Evolutionary conservation across 176 grass and related monocot genomes (phyloP).

Genomic region (Chrysopogon serrulatus): DNA sequence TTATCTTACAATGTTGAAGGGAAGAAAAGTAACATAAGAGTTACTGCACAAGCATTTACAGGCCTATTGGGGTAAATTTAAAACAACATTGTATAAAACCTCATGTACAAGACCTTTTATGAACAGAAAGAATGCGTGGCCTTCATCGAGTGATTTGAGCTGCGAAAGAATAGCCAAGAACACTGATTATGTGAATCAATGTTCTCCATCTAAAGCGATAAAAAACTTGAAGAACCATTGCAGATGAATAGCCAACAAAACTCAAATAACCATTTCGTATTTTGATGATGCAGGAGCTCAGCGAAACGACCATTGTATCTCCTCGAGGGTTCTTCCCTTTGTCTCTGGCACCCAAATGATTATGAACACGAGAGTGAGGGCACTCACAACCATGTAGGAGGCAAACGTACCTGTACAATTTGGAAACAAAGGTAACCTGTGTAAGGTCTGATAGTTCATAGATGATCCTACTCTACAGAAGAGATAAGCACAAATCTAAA

Average conservation of each 20-base stretch:
- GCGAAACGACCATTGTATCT: slow-evolving; percentile 89
- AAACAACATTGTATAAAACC: slow-evolving; percentile 14
- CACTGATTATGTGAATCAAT: background rate
- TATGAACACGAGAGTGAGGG: slow-evolving; percentile 61
- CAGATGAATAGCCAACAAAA: background rate
- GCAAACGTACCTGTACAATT: slow-evolving; percentile 63
- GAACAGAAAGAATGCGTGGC: slow-evolving; percentile 13
- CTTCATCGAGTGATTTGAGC: background rate
- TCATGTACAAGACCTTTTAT: slow-evolving; percentile 11
- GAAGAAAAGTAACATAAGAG: background rate
- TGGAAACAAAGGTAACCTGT: background rate
- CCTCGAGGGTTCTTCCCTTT: slow-evolving; percentile 93
- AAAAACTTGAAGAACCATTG: background rate
- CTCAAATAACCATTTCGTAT: background rate
- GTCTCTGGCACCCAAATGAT: slow-evolving; percentile 91
- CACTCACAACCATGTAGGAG: slow-evolving; percentile 64
- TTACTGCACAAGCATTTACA: slow-evolving; percentile 4
- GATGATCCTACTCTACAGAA: background rate
- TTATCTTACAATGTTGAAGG: background rate
- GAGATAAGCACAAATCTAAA: background rate
- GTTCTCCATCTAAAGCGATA: background rate
- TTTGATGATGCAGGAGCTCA: background rate
- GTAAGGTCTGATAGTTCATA: slow-evolving; percentile 14
- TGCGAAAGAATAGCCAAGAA: background rate
- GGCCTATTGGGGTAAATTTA: background rate